phyloP scores from a whole-genome alignment of 257 asterid genomes.

The Nicotiana paniculata region DNA sequence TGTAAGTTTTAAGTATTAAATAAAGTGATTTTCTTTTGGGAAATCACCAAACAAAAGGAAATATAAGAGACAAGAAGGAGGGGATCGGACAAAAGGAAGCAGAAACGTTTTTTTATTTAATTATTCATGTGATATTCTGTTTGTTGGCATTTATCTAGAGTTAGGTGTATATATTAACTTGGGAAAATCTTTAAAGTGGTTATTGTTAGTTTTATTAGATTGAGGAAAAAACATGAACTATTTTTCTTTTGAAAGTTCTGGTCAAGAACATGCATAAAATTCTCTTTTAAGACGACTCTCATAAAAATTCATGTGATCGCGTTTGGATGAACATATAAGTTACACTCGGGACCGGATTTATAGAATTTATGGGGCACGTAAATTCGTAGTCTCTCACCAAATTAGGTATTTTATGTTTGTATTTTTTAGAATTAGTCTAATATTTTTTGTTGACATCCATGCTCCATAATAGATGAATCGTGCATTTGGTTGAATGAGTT shows the following conservation, averaged over 20 bases:
- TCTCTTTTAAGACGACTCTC: not conserved
- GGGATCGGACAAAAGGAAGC: not conserved
- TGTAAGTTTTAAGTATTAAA: not conserved
- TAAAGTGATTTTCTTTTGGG: not conserved
- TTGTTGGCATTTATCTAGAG: not conserved
- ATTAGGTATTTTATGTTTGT: too few relatives aligned
- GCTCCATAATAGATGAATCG: too few relatives aligned
- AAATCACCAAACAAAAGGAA: not conserved
- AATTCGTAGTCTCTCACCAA: too few relatives aligned
- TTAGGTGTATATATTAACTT: not conserved
- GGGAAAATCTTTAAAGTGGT: not conserved
- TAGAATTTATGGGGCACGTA: too few relatives aligned
- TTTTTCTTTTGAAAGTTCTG: not conserved
- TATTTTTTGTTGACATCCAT: too few relatives aligned
- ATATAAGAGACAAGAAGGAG: not conserved
- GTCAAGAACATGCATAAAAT: not conserved
- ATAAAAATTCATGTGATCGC: too few relatives aligned
- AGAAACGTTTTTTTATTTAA: not conserved
- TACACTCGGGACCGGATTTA: too few relatives aligned
- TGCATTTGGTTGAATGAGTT: too few relatives aligned
- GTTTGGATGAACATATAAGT: too few relatives aligned
- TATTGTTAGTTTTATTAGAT: not conserved
- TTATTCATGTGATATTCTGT: not conserved
- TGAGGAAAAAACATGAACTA: not conserved
- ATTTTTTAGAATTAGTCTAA: too few relatives aligned